Evolutionary conservation across 768 basidiomycete species (phyloP), one percentile per base, ranked within the genome.

Genomic region (Pholiota microspora): DNA sequence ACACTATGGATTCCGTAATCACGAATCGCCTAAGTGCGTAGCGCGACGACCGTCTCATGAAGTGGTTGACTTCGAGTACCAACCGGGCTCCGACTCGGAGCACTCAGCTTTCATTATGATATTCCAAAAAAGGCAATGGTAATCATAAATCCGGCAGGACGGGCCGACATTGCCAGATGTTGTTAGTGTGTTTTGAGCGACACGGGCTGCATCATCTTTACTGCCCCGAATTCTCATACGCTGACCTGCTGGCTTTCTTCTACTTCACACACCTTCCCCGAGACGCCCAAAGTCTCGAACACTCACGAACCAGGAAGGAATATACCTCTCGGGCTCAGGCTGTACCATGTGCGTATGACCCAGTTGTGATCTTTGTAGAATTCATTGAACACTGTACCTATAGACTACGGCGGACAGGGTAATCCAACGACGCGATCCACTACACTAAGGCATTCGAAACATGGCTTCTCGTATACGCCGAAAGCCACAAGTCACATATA

Each of bases 401-500:
- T 23, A 42, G 40, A 42, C 40, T 42, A 16, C 16, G 18, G 36
- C 7, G 16, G 40, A 7, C 18, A 18, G 40, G 10, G 9, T 23
- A 23, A 3, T 21, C 10, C 40, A 18, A 42, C 8, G 21, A 18
- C n/a, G 12, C 18, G 4, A 7, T 18, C 40, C 40, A 28, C 12
- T 18, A 16, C 25, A 32, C n/a, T 8, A 44, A 5, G 24, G 25
- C 29, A 18, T 23, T 25, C 16, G 27, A 35, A 34, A 53, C 46
- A 45, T 65, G 60, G 29, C 56, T 18, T 58, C 64, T 31, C 59
- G 63, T n/a, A 69, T 74, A 28, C 78, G 83, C 51, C 74, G 84
- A 51, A 86, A 86, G 65, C 85, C 84, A 24, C 62, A 68, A 48
- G 59, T 73, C 57, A 85, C 84, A 12, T 84, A 84, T 67, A 81